Evolutionary conservation across 805 yeast species (phyloP), one percentile per base, ranked within the genome.

Genomic region (Grigorovia jiainica): DNA sequence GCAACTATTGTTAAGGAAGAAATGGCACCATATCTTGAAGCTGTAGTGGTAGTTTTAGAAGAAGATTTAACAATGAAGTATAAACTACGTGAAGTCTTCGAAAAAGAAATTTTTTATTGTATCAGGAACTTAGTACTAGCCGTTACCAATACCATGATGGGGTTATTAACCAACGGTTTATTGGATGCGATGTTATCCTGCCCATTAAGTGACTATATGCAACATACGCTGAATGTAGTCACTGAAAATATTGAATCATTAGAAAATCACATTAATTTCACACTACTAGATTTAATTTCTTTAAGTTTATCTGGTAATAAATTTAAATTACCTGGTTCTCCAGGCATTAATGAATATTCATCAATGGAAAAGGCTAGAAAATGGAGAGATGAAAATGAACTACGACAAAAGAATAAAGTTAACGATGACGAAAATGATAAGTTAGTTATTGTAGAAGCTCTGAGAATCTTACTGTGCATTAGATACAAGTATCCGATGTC

Each of bases 81-180:
- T 10, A 73, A 77, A 46, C 57, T 69, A 2, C 71, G 86, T 46
- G 78, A 76, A 53, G 90, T 82, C 38, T 76, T 82, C 30, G 94
- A 85, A 49, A 81, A 84, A 0, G 87, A 95, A 0, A 79, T 89
- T 16, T 89, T 87, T 53, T 84, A 83, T 50, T 87, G 96, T 57
- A 71, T 89, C 33, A 83, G 87, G 0, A 82, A 84, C 61, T 65
- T 89, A 27, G 87, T 95, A 0, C 71, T 72, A 19, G 87, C 96
- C 0, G 85, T 87, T 13, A 95, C 95, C 0, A 87, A 94, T 13
- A 90, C 92, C 0, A 68, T 89, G 45, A 82, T 95, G 0, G 86
- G 86, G 54, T 87, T 83, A 55, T 65, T 89, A 41, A 86, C 84
- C 47, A 72, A 82, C 44, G 90, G 84, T 51, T 73, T 87, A 25